Base-by-base conservation (phyloP, 2,329 filamentous ascomycete genomes). In the Cladosporium sp. region DNA sequence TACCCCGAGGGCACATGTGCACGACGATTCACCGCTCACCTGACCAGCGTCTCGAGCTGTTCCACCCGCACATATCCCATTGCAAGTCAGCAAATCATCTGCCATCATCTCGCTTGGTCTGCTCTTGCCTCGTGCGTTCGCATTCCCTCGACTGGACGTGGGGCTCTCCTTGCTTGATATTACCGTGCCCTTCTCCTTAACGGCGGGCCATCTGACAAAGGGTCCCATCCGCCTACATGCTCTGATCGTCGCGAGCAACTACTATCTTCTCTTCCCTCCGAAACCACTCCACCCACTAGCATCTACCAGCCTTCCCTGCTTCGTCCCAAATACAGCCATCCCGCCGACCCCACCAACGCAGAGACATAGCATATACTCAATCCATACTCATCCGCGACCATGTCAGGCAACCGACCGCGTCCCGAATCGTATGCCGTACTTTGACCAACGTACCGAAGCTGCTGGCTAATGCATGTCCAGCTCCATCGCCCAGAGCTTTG, bases 401-500 rank as follows among this genome's bases (percentile, higher is more conserved):
- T 56, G 54, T 49, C 54, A 22, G 22, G 22, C 42, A 49, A 39
- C 45, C 54, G 42, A 25, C 50, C 50, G 28, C 54, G 54, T 28
- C 54, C 54, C 42, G 54, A 56, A 19, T 56, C 54, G 54, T 56
- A 39, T 28, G 54, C 42, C 49, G n/a, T 20, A 22, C 8, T 28
- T n/a, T 15, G 11, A 25, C 11, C 30, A 20, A 17, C n/a, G 14
- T 14, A 30, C 15, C 30, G 17, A 56, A 49, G 19, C 17, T 25
- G 11, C 9, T 49, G 42, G 54, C 42, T 36, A 19, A 55, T 42
- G 17, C 38, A 17, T 39, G 17, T 59, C 49, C 75, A 96, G 92
- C 64, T 94, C 90, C 61, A 86, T 96, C 75, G 92, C 92, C 56
- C 88, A 86, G 67, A 90, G 88, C 71, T 96, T 97, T 77, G 93